These are phyloP conservation scores for Colletotrichum endophyticum DNA, from an alignment of 2,329 filamentous ascomycete genomes.

Conservation along the genomic window DNA sequence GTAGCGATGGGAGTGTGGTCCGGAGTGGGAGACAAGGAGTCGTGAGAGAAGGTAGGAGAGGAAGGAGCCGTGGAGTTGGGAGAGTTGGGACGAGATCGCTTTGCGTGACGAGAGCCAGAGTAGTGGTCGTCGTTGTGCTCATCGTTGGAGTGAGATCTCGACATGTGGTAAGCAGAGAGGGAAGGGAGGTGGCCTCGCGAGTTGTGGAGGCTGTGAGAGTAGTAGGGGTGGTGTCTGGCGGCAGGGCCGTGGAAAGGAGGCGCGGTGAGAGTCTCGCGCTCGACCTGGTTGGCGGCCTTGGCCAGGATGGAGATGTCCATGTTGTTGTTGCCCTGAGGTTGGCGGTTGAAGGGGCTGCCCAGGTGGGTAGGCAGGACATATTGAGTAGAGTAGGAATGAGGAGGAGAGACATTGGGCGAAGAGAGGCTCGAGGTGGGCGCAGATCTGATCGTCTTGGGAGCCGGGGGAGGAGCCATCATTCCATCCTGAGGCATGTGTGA, in stretches of 20 bases:
- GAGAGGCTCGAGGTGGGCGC: slow-evolving; percentile 84
- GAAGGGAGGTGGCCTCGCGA: slow-evolving; percentile 72
- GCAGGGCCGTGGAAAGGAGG: slow-evolving; percentile 46
- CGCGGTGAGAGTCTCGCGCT: slow-evolving; percentile 57
- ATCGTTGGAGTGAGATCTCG: slow-evolving; percentile 82
- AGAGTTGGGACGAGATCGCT: slow-evolving; percentile 91
- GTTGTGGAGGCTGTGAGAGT: slow-evolving; percentile 50
- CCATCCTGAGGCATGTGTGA: slow-evolving; percentile 57
- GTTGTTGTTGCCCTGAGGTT: slow-evolving; percentile 39
- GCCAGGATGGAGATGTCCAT: slow-evolving; percentile 65
- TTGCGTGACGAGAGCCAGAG: slow-evolving; percentile 70
- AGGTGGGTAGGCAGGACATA: slow-evolving; percentile 58
- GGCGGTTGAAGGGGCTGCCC: slow-evolving; percentile 42
- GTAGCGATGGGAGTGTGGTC: slow-evolving; percentile 99
- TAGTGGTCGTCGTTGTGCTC: slow-evolving; percentile 81
- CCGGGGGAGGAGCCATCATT: slow-evolving; percentile 77
- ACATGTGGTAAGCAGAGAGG: slow-evolving; percentile 92
- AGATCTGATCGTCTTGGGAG: slow-evolving; percentile 82
- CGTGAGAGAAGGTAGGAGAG: slow-evolving; percentile 94
- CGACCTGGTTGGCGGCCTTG: slow-evolving; percentile 65
- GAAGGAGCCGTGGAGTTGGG: slow-evolving; percentile 95
- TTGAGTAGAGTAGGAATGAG: slow-evolving; percentile 78
- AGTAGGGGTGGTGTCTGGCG: slow-evolving; percentile 60
- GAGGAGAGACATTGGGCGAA: slow-evolving; percentile 96
- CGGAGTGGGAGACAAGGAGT: slow-evolving; percentile 92